phyloP scores from a whole-genome alignment of 208 protist species.

The Tritrichomonas foetus region DNA sequence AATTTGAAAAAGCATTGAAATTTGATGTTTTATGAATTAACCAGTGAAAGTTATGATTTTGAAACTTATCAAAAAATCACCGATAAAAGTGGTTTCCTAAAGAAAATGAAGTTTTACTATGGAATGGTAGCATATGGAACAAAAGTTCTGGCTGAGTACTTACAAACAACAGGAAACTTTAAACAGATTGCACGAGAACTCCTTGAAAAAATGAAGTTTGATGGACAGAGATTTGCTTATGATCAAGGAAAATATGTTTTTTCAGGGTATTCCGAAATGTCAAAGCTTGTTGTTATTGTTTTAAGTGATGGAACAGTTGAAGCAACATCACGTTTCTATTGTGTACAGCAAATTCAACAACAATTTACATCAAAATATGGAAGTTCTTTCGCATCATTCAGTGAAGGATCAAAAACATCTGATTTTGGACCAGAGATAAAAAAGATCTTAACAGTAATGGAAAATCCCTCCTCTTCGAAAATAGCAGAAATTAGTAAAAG shows the following conservation, averaged over 20 bases:
- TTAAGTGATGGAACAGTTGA: neutral
- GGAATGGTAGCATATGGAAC: neutral
- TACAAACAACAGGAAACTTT: neutral
- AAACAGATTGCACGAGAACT: neutral
- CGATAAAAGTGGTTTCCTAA: too few species aligned
- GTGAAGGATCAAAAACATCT: neutral
- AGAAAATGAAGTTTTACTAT: neutral
- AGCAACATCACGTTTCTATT: neutral
- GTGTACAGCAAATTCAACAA: neutral
- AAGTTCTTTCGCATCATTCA: neutral
- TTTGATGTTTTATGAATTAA: too few species aligned
- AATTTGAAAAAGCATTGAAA: too few species aligned
- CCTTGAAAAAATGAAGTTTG: neutral
- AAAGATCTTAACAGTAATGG: neutral
- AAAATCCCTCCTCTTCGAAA: neutral
- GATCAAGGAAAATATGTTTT: slow-evolving; percentile 19
- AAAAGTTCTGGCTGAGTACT: neutral
- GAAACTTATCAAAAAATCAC: too few species aligned
- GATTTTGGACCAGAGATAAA: neutral
- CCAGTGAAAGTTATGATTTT: too few species aligned
- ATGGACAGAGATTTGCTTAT: neutral
- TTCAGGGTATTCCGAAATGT: neutral
- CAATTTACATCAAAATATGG: neutral
- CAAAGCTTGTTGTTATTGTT: neutral
- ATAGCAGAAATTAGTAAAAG: neutral